Conservation (phyloP, 2,329 filamentous ascomycete genomes). For the Aspergillus ochraceoroseus region DNA sequence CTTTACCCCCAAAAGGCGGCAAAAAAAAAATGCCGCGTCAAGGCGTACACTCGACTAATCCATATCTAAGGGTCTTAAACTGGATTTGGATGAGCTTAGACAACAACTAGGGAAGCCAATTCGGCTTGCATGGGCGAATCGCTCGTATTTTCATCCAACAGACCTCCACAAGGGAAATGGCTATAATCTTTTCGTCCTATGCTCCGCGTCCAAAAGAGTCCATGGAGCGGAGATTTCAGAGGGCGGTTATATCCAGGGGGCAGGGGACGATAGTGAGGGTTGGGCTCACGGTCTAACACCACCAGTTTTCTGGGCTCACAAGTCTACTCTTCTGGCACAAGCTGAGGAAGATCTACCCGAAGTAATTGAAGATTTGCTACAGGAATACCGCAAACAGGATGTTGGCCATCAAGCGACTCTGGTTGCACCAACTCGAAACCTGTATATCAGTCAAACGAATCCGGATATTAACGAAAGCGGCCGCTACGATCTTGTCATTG, state of each 20-base stretch:
- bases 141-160: slow-evolving; percentile 53
- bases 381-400: slow-evolving; percentile 23
- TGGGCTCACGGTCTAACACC: slow-evolving; percentile 82
- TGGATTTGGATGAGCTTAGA: slow-evolving; percentile 55
- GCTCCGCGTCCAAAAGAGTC: slow-evolving; percentile 73
- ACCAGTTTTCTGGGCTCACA: slow-evolving; percentile 70
- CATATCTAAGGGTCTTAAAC: slow-evolving; percentile 52
- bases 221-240: slow-evolving; percentile 63
- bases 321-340: slow-evolving; percentile 55
- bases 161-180: slow-evolving; percentile 45
- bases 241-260: slow-evolving; percentile 83
- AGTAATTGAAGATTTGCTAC: slow-evolving; percentile 47
- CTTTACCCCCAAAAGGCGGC: too few species aligned
- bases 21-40: neutral
- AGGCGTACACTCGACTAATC: slow-evolving; percentile 6
- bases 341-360: slow-evolving; percentile 60
- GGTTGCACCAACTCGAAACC: slow-evolving; percentile 39
- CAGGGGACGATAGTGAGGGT: slow-evolving; percentile 89
- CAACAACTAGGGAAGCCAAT: slow-evolving; percentile 64
- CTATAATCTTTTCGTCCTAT: slow-evolving; percentile 72
- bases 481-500: slow-evolving; percentile 44
- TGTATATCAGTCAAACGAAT: slow-evolving; percentile 29
- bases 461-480: slow-evolving; percentile 37
- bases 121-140: slow-evolving; percentile 73
- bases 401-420: slow-evolving; percentile 25